Evolutionary conservation across 805 yeast genomes (phyloP).

Genomic region (Kuraishia capsulata): DNA sequence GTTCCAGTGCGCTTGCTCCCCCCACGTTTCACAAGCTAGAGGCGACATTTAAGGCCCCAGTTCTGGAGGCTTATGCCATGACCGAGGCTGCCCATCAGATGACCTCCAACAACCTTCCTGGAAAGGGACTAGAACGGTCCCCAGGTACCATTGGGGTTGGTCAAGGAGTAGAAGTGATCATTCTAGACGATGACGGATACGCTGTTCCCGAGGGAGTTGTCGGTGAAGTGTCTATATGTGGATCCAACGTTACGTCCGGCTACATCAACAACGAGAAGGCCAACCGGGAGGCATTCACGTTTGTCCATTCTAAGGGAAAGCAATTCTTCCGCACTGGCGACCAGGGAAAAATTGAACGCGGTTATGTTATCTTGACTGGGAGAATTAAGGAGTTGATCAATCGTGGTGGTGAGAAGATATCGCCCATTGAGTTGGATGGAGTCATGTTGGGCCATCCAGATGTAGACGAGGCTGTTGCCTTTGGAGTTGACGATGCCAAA

Average conservation of each 20-base stretch:
- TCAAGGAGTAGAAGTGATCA: slow-evolving; percentile 59
- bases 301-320: slow-evolving; percentile 17
- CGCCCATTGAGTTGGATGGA: slow-evolving; percentile 64
- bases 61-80: slow-evolving; percentile 73
- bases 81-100: slow-evolving; percentile 78
- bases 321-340: slow-evolving; percentile 76
- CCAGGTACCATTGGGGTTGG: slow-evolving; percentile 61
- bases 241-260: slow-evolving; percentile 62
- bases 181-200: slow-evolving; percentile 42
- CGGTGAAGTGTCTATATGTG: slow-evolving; percentile 66
- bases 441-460: slow-evolving; percentile 49
- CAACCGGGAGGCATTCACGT: slow-evolving; percentile 55
- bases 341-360: slow-evolving; percentile 59
- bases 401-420: slow-evolving; percentile 72
- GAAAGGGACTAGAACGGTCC: slow-evolving; percentile 37
- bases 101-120: slow-evolving; percentile 60
- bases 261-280: slow-evolving; percentile 68
- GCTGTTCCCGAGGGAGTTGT: slow-evolving; percentile 37
- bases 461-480: slow-evolving; percentile 63
- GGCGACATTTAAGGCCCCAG: slow-evolving; percentile 51
- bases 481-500: slow-evolving; percentile 57
- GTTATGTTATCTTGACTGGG: slow-evolving; percentile 55
- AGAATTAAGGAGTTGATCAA: slow-evolving; percentile 67
- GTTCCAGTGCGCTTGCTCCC: slow-evolving; percentile 67
- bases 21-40: slow-evolving; percentile 52